These are phyloP conservation scores for Penicillium mononematosum DNA, from an alignment of 495 filamentous ascomycete species.

Conservation along the genomic window DNA sequence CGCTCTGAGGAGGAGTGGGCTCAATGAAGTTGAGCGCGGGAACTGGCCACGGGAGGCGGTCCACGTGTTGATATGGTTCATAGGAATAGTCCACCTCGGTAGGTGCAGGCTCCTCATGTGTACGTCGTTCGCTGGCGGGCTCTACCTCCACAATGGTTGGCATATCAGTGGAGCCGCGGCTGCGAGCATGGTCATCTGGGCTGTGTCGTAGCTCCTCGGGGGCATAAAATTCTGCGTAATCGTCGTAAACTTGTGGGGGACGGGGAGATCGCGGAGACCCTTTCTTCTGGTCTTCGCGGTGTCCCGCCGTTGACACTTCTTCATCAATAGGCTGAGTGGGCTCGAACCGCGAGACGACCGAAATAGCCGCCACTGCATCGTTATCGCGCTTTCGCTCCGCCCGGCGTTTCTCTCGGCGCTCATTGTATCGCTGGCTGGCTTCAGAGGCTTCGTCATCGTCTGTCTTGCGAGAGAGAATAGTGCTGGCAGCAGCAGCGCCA, in stretches of 20 bases:
- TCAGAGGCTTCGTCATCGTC: slow-evolving; percentile 41
- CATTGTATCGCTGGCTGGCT: slow-evolving; percentile 29
- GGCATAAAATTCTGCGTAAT: slow-evolving; percentile 46
- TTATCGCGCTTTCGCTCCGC: slow-evolving; percentile 36
- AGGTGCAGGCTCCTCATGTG: slow-evolving; percentile 11
- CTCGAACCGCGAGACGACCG: slow-evolving; percentile 24
- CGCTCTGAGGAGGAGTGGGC: slow-evolving; percentile 51
- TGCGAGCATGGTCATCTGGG: slow-evolving; percentile 19
- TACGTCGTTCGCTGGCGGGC: slow-evolving; percentile 31
- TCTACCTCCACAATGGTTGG: slow-evolving; percentile 37
- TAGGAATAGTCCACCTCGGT: slow-evolving; percentile 20
- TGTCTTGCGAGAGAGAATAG: slow-evolving; percentile 37
- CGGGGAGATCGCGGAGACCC: slow-evolving; percentile 25
- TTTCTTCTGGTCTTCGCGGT: slow-evolving; percentile 20
- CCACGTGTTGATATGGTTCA: slow-evolving; percentile 32
- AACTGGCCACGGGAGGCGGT: slow-evolving; percentile 49
- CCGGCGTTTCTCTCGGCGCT: slow-evolving; percentile 40
- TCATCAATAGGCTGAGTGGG: slow-evolving; percentile 16
- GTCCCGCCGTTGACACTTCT: slow-evolving; percentile 7
- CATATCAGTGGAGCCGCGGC: slow-evolving; percentile 18
- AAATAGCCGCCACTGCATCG: slow-evolving; percentile 21
- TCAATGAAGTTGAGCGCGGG: slow-evolving; percentile 48
- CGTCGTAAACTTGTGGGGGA: slow-evolving; percentile 37
- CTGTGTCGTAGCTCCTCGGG: slow-evolving; percentile 40
- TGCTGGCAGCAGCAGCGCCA: slow-evolving; percentile 45